Percentiles rank a stretch among this genome's conserved stretches.
Evolutionary conservation across 2,329 filamentous ascomycete genomes (phyloP).

Genomic region (Monilinia aucupariae): DNA sequence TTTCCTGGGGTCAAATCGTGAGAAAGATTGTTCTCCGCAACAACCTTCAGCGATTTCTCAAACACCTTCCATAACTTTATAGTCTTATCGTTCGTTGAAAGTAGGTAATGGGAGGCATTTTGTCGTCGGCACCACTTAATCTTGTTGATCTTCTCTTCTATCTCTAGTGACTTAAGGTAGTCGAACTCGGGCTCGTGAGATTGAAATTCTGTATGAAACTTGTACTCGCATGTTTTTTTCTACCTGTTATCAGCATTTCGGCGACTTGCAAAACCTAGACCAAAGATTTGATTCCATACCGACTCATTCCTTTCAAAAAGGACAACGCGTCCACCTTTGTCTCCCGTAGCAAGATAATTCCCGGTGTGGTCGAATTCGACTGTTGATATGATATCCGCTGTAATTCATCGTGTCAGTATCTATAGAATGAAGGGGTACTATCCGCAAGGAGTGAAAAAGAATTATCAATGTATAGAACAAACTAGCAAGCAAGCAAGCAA

Average conservation of each 20-base stretch:
- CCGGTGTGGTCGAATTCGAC: conserved; percentile 88
- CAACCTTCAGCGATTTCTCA: conserved; percentile 97
- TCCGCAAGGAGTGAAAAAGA: background rate
- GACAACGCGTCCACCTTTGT: conserved; percentile 81
- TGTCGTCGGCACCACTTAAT: conserved; percentile 99
- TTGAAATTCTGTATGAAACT: conserved; percentile 99
- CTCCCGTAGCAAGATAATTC: conserved; percentile 84
- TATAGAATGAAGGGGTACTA: background rate
- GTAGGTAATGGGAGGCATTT: conserved; percentile 95
- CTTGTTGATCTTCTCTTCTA: conserved; percentile 99
- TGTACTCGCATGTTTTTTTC: conserved; percentile 99
- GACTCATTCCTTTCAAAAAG: conserved; percentile 93
- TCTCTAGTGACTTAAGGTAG: conserved; percentile 97
- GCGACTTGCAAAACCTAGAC: background rate
- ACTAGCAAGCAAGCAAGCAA: no score
- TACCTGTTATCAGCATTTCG: conserved; percentile 42
- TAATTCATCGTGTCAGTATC: conserved; percentile 23
- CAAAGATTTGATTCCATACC: conserved; percentile 45
- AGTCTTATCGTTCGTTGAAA: conserved; percentile 99
- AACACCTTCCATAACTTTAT: conserved; percentile 99
- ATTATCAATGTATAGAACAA: background rate
- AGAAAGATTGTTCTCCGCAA: conserved; percentile 97
- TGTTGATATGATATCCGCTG: conserved; percentile 86
- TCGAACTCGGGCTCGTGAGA: conserved; percentile 99
- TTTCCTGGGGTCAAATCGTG: conserved; percentile 81